Evolutionary conservation across 1,284 basidiomycete species (phyloP).

Genomic region (Cutaneotrichosporon sp.): DNA sequence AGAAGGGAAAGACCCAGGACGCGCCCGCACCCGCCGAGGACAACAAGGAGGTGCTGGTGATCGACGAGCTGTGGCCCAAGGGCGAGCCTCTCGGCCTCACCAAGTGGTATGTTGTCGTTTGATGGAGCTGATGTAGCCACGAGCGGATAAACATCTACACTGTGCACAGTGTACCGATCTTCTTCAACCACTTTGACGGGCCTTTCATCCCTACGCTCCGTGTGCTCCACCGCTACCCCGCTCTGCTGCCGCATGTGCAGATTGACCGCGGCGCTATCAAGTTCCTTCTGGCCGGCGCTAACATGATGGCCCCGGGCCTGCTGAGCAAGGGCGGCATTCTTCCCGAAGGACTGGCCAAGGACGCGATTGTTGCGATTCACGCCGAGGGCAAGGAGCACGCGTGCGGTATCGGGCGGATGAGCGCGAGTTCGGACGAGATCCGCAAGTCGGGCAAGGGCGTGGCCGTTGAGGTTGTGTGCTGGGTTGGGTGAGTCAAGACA

Average conservation of each 20-base stretch:
- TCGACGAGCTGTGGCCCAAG: constrained; percentile 97
- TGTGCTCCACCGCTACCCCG: constrained; percentile 89
- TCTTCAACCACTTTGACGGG: constrained; percentile 97
- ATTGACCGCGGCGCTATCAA: constrained; percentile 97
- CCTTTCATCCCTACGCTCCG: constrained; percentile 85
- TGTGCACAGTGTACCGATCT: constrained; percentile 78
- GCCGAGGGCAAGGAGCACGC: constrained; percentile 97
- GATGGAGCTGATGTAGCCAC: constrained; percentile 61
- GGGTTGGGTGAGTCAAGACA: constrained; percentile 49
- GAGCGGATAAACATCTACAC: constrained; percentile 94
- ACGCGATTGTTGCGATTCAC: constrained; percentile 76
- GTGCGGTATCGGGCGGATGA: constrained; percentile 81
- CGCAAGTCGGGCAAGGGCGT: constrained; percentile 83
- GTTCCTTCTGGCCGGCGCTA: constrained; percentile 84
- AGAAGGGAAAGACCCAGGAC: constrained; percentile 40
- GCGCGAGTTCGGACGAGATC: constrained; percentile 85
- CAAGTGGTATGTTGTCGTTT: constrained; percentile 75
- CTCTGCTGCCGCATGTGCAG: constrained; percentile 80
- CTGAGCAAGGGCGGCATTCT: constrained; percentile 88
- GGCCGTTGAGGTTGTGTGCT: constrained; percentile 75
- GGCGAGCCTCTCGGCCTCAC: constrained; percentile 89
- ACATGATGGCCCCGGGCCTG: constrained; percentile 97
- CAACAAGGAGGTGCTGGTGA: constrained; percentile 55
- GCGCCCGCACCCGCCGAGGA: constrained; percentile 54
- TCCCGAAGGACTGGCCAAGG: constrained; percentile 72